Percentiles rank a stretch among this genome's conserved stretches.
Conservation (phyloP, 768 basidiomycete species). For the Sutorius australiensis region DNA sequence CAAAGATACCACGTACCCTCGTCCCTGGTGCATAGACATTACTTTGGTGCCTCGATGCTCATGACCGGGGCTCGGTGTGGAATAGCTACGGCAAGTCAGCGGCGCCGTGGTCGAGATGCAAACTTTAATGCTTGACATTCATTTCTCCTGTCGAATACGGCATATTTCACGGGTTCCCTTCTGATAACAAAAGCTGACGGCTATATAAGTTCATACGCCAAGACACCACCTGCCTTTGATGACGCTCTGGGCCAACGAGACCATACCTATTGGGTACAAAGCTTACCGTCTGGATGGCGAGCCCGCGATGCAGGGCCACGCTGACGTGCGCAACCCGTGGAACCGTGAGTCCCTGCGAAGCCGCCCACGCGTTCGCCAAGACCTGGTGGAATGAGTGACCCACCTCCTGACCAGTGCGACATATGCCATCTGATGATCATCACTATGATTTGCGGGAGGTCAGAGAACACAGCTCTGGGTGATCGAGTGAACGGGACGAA, state of each 20-base stretch:
- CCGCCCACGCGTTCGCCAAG: background rate
- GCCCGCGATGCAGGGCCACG: background rate
- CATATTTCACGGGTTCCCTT: background rate
- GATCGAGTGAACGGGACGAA: background rate
- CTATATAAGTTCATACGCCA: background rate
- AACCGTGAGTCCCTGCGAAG: background rate
- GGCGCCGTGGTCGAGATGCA: background rate
- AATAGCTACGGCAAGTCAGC: background rate
- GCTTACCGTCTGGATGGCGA: background rate
- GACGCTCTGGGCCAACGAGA: background rate
- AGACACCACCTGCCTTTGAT: background rate
- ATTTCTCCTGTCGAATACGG: background rate
- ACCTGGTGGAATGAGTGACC: background rate
- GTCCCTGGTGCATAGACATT: background rate
- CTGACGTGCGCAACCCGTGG: background rate
- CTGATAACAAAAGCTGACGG: background rate
- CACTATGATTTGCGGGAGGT: background rate
- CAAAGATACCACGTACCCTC: background rate
- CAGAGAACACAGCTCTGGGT: background rate
- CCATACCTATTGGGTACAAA: background rate
- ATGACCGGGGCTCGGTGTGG: background rate
- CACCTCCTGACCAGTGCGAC: background rate
- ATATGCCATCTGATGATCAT: too few relatives aligned
- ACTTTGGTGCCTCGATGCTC: too few relatives aligned
- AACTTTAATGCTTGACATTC: background rate